Evolutionary conservation across 495 filamentous ascomycete species (phyloP).

Genomic region (Aspergillus mulundensis): DNA sequence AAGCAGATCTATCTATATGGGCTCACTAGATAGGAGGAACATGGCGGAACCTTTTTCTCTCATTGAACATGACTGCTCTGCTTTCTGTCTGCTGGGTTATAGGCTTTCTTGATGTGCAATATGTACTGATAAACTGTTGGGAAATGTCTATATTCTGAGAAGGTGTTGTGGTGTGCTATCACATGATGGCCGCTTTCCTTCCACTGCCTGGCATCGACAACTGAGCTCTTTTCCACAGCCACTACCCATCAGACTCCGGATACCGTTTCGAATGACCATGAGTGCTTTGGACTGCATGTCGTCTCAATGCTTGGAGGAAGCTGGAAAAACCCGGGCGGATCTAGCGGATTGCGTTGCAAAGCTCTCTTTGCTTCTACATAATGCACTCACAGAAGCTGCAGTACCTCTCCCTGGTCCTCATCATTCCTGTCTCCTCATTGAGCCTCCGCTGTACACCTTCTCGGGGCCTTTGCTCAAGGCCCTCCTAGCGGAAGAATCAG

Average conservation of each 20-base stretch:
- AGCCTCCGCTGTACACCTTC: slow-evolving; percentile 5
- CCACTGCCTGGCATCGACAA: background rate
- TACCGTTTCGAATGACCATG: background rate
- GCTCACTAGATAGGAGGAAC: too few species aligned
- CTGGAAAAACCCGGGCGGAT: background rate
- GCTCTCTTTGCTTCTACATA: slow-evolving; percentile 6
- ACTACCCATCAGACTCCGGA: background rate
- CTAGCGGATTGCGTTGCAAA: background rate
- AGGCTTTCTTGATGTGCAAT: too few species aligned
- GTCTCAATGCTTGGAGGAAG: background rate
- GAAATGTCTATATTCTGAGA: too few species aligned
- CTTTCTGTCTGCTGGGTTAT: too few species aligned
- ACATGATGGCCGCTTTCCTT: slow-evolving; percentile 3
- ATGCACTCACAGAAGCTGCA: background rate
- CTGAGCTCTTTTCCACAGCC: background rate
- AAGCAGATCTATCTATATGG: background rate
- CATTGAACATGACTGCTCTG: too few species aligned
- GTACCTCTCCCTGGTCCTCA: background rate
- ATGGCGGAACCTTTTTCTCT: too few species aligned
- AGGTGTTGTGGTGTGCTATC: background rate
- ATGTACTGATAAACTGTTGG: background rate
- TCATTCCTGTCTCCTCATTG: background rate
- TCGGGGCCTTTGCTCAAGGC: slow-evolving; percentile 1
- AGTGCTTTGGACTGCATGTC: background rate
- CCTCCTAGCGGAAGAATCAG: background rate